These are phyloP conservation scores for Boletus bicolor DNA, from an alignment of 768 basidiomycete genomes.

Conservation along the genomic window DNA sequence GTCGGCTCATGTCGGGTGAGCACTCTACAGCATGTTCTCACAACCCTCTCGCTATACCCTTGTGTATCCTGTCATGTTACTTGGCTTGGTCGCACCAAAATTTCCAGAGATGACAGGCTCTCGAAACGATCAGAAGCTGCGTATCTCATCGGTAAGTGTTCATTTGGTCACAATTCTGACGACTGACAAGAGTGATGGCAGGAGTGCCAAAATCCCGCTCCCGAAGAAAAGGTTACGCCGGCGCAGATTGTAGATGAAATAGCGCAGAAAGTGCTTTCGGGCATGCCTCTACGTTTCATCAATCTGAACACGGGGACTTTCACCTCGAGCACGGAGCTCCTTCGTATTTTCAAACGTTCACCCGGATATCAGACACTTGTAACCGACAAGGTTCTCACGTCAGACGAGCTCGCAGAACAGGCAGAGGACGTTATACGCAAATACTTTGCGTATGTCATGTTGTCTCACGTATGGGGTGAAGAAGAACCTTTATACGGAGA, in stretches of 20 bases:
- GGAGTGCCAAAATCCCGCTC: neutral
- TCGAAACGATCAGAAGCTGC: neutral
- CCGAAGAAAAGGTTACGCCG: constrained; percentile 8
- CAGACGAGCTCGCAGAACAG: constrained; percentile 9
- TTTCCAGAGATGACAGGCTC: neutral
- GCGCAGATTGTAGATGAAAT: constrained; percentile 16
- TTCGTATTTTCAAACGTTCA: constrained; percentile 16
- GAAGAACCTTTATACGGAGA: constrained; percentile 25
- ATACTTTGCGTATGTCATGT: constrained; percentile 28
- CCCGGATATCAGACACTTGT: constrained; percentile 13
- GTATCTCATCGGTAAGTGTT: neutral
- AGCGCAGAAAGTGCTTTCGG: constrained; percentile 14
- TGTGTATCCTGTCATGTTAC: constrained; percentile 10
- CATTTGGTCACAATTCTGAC: neutral
- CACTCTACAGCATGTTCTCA: neutral
- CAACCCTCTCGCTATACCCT: constrained; percentile 4
- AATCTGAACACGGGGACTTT: constrained; percentile 20
- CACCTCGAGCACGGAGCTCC: constrained; percentile 16
- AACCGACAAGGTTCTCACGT: constrained; percentile 2
- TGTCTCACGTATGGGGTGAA: constrained; percentile 29
- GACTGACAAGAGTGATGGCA: neutral
- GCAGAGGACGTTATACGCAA: constrained; percentile 14
- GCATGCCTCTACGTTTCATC: constrained; percentile 25
- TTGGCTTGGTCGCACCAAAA: neutral
- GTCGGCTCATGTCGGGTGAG: neutral